These are phyloP conservation scores for Phaeodactylum tricornutum DNA, from an alignment of 108 stramenopile genomes.

Conservation along the genomic window DNA sequence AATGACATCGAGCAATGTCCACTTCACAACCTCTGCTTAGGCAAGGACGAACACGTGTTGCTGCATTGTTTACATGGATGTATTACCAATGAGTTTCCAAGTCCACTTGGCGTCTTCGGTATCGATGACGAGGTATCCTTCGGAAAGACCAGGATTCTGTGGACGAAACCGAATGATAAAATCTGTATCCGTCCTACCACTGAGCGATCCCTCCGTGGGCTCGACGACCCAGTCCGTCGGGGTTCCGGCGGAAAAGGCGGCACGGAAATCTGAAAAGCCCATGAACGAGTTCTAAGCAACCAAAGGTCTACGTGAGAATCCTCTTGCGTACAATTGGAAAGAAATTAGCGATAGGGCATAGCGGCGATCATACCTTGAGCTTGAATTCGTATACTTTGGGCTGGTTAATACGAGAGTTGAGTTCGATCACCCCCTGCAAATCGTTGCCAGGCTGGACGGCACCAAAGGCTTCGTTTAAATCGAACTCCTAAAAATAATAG, in stretches of 20 bases:
- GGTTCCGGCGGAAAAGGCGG: slow-evolving; percentile 63
- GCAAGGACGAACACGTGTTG: too few species aligned
- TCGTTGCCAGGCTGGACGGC: slow-evolving; percentile 37
- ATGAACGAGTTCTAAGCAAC: slow-evolving; percentile 63
- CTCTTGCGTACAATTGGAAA: neutral
- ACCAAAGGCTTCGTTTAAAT: slow-evolving; percentile 65
- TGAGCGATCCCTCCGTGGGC: slow-evolving; percentile 60
- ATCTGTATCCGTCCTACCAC: slow-evolving; percentile 35
- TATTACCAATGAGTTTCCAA: slow-evolving; percentile 58
- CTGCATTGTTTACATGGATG: slow-evolving; percentile 13
- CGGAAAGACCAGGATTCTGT: slow-evolving; percentile 33
- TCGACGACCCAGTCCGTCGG: slow-evolving; percentile 46
- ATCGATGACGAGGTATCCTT: slow-evolving; percentile 74
- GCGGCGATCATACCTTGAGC: slow-evolving; percentile 26
- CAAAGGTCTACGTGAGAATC: too few species aligned
- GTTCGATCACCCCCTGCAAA: slow-evolving; percentile 53
- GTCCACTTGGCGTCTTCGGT: slow-evolving; percentile 86
- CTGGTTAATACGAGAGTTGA: slow-evolving; percentile 33
- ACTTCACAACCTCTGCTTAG: too few species aligned
- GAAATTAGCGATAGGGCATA: neutral
- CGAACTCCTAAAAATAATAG: slow-evolving; percentile 68
- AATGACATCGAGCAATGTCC: too few species aligned
- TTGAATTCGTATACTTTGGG: slow-evolving; percentile 31
- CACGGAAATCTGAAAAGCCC: slow-evolving; percentile 86
- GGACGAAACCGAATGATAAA: slow-evolving; percentile 69